Evolutionary conservation across 2,329 filamentous ascomycete genomes (phyloP), one percentile per base, ranked within the genome.

Genomic region (Zymoseptoria passerinii): DNA sequence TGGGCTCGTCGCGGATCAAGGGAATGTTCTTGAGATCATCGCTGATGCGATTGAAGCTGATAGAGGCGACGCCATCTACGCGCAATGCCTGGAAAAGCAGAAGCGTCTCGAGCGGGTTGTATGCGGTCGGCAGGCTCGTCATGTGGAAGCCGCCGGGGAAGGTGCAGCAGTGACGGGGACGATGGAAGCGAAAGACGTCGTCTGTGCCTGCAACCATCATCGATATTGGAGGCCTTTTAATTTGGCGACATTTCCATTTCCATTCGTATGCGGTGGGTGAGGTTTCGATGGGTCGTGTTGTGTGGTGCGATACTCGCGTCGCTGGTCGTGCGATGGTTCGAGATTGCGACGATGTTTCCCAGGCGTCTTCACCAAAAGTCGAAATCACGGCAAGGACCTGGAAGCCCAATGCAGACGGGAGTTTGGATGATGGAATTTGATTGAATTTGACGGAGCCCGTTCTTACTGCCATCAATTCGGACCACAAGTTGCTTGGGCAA

Each of bases 61-160:
- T 60, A 55, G 83, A 77, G 65, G 84, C 81, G 64, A 85, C 78
- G 70, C 88, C 88, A 73, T 88, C 81, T 66, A 79, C 78, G 65
- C 85, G 81, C 64, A 95, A 81, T 61, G 86, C 87, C 75, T 92
- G 89, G 77, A 94, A 92, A 69, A 95, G 82, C 65, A 94, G 83
- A 62, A 95, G 81, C 70, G 87, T 88, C 81, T 95, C 91, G 78
- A 95, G 88, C 67, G 87, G 83, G 71, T 90, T 92, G 76, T 94
- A 92, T 69, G 81, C 79, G 71, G 83, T 28, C 35, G 35, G 35
- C 50, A 52, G 50, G 50, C 50, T 52, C 50, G 50, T 52, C 50
- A 52, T 52, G 49, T 50, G 35, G 35, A 44, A 44, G 35, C 35
- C 35, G n/a, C 35, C n/a, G 35, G 10, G 35, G 35, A 44, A 44